A percentile compares a stretch with the other conserved stretches of the same genome.
These are phyloP conservation scores for Casuarina cunninghamiana DNA, from an alignment of 306 rosid species.

Conservation along the genomic window DNA sequence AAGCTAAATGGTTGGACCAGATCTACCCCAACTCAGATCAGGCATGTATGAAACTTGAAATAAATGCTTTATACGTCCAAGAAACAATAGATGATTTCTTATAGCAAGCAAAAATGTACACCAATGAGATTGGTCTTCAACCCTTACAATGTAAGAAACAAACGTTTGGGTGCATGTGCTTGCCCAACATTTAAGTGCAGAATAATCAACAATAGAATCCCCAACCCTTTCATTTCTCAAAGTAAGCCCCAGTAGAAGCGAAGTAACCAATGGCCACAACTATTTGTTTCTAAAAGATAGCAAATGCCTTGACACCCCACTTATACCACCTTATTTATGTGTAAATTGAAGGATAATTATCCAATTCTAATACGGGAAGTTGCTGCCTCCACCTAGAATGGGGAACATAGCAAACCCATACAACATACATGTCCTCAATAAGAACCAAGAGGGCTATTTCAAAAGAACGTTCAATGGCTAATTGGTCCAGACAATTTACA, in stretches of 20 bases:
- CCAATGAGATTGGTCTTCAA: background rate
- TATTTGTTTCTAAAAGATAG: too few species aligned
- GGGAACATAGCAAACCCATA: background rate
- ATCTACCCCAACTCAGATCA: background rate
- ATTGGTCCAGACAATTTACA: background rate
- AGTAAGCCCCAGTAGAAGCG: too few species aligned
- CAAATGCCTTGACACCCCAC: too few species aligned
- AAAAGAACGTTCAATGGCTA: background rate
- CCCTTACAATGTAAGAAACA: background rate
- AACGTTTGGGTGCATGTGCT: background rate
- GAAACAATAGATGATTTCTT: too few species aligned
- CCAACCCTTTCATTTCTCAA: background rate
- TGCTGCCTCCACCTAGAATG: background rate
- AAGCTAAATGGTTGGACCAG: conserved; percentile 26
- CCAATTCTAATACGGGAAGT: background rate
- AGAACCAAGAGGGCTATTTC: background rate
- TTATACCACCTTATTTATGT: background rate
- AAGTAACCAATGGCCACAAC: too few species aligned
- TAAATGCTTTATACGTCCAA: background rate
- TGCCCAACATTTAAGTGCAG: background rate
- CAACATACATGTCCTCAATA: background rate
- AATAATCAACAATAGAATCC: background rate
- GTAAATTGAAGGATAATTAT: background rate
- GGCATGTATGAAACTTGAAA: background rate
- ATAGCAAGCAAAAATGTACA: background rate